phyloP scores from a whole-genome alignment of 73 alveolate species.

The Tetrahymena borealis region DNA sequence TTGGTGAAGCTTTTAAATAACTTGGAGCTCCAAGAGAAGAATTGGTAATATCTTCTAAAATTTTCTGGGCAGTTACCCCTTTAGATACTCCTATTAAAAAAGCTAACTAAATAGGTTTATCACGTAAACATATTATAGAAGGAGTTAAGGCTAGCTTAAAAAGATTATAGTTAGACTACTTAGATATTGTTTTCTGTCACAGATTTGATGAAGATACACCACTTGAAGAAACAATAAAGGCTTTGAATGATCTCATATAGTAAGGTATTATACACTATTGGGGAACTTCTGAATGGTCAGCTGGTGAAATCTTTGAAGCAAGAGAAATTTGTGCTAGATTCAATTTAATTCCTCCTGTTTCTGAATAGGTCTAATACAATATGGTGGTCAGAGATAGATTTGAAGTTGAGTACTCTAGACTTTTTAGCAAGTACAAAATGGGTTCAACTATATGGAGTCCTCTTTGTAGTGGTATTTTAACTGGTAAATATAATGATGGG shows the following conservation, averaged over 20 bases:
- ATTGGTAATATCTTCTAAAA: slow-evolving; percentile 73
- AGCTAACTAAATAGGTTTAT: slow-evolving; percentile 43
- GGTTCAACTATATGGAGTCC: slow-evolving; percentile 95
- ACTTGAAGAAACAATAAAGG: slow-evolving; percentile 80
- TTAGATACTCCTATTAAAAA: slow-evolving; percentile 43
- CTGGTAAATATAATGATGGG: slow-evolving; percentile 92
- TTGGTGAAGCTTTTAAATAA: slow-evolving; percentile 49
- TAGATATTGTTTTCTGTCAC: slow-evolving; percentile 83
- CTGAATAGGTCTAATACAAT: slow-evolving; percentile 88
- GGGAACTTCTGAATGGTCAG: slow-evolving; percentile 97
- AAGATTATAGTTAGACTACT: slow-evolving; percentile 72
- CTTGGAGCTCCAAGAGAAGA: slow-evolving; percentile 52
- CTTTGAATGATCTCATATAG: slow-evolving; percentile 78
- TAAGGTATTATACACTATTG: slow-evolving; percentile 90
- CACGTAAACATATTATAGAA: slow-evolving; percentile 82
- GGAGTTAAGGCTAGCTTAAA: slow-evolving; percentile 75
- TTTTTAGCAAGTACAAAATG: slow-evolving; percentile 50
- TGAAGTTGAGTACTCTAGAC: slow-evolving; percentile 71
- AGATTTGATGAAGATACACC: slow-evolving; percentile 84
- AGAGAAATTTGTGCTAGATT: slow-evolving; percentile 54
- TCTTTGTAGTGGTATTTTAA: slow-evolving; percentile 72
- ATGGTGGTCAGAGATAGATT: slow-evolving; percentile 76
- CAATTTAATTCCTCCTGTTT: slow-evolving; percentile 75
- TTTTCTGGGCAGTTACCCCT: slow-evolving; percentile 61
- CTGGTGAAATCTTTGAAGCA: slow-evolving; percentile 73